Evolutionary conservation across 1,284 basidiomycete species (phyloP).

Genomic region (Veloporphyrellus conicus): DNA sequence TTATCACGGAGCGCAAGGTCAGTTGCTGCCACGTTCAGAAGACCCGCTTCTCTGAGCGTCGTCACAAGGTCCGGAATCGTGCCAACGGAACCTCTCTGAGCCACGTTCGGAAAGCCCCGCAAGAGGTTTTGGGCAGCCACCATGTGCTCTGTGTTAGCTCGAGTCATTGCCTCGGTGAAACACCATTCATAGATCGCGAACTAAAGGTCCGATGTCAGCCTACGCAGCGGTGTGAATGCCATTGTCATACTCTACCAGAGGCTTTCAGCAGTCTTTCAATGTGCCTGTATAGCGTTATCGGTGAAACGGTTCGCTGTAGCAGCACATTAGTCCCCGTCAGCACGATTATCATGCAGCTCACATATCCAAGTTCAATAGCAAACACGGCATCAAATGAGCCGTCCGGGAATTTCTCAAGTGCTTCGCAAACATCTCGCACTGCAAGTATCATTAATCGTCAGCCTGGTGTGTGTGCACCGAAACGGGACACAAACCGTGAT

Average conservation of each 20-base stretch:
- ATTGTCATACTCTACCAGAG: constrained; percentile 8
- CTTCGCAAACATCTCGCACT: constrained; percentile 8
- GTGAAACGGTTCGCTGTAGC: constrained; percentile 5
- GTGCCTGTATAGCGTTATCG: constrained; percentile 2
- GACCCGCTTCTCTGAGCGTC: constrained; percentile 1
- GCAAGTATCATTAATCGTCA: neutral
- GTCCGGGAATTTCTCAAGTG: constrained; percentile 5
- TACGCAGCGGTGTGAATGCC: neutral
- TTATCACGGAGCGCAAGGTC: constrained; percentile 9
- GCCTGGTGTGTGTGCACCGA: neutral
- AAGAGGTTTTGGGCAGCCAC: constrained; percentile 5
- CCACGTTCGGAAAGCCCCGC: constrained; percentile 1
- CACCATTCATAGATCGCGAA: constrained; percentile 16
- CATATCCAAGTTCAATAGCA: constrained; percentile 11
- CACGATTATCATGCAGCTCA: neutral
- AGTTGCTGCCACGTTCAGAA: constrained; percentile 3
- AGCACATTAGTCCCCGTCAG: neutral
- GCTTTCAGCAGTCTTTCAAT: constrained; percentile 12
- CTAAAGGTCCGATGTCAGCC: constrained; percentile 2
- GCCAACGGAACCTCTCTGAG: constrained; percentile 1
- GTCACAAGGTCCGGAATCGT: constrained; percentile 2
- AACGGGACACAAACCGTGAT: constrained; percentile 1
- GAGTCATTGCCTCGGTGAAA: constrained; percentile 9
- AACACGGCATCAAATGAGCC: constrained; percentile 12
- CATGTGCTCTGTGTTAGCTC: constrained; percentile 3